A percentile compares a stretch with the other conserved stretches of the same genome.
phyloP scores from a whole-genome alignment of 495 filamentous ascomycete genomes.

The Collariella sp. region DNA sequence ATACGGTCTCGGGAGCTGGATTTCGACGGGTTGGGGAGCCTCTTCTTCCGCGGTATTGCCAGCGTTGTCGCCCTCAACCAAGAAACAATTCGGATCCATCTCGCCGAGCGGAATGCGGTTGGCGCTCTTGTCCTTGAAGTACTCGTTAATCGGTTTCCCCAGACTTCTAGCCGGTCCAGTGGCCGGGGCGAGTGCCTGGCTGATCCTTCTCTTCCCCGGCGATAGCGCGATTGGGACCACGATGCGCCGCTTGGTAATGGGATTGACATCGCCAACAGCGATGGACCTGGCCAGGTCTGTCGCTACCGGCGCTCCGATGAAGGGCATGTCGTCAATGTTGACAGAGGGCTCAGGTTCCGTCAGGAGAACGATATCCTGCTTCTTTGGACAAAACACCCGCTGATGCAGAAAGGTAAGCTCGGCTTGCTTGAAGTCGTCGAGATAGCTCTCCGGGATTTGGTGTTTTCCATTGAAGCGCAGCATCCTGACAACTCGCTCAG shows the following conservation, averaged over 20 bases:
- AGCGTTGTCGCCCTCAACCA: slow-evolving; percentile 25
- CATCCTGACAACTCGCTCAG: slow-evolving; percentile 73
- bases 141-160: slow-evolving; percentile 64
- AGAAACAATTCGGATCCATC: slow-evolving; percentile 77
- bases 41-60: slow-evolving; percentile 16
- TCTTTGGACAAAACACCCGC: slow-evolving; percentile 79
- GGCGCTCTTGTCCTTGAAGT: slow-evolving; percentile 52
- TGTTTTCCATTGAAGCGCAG: slow-evolving; percentile 81
- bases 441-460: slow-evolving; percentile 67
- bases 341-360: slow-evolving; percentile 53
- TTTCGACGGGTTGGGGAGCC: slow-evolving; percentile 33
- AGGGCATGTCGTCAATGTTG: slow-evolving; percentile 58
- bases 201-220: slow-evolving; percentile 35
- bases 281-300: slow-evolving; percentile 62
- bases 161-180: slow-evolving; percentile 28
- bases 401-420: slow-evolving; percentile 91
- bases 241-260: slow-evolving; percentile 74
- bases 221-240: slow-evolving; percentile 30
- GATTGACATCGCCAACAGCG: slow-evolving; percentile 77
- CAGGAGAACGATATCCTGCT: slow-evolving; percentile 60
- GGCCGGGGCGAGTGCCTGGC: slow-evolving; percentile 21
- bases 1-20: slow-evolving; percentile 43
- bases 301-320: slow-evolving; percentile 67
- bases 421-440: slow-evolving; percentile 68
- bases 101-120: slow-evolving; percentile 72